phyloP scores from a whole-genome alignment of 306 rosid species.

The Ziziphus jujuba region DNA sequence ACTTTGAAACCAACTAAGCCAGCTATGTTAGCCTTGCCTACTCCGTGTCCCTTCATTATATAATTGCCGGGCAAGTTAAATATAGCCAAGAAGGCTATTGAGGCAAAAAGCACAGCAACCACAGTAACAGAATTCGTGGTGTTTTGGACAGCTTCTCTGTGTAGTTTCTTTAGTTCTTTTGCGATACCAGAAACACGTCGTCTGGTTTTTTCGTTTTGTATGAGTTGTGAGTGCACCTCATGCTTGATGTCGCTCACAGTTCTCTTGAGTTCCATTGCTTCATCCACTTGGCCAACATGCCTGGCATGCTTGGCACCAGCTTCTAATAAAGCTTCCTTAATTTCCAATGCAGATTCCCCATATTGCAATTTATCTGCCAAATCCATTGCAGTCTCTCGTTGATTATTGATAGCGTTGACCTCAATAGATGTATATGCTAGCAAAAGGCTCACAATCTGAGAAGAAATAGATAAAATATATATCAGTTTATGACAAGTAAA shows the following conservation, averaged over 20 bases:
- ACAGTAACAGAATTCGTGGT: conserved; percentile 83
- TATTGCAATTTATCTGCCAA: conserved; percentile 81
- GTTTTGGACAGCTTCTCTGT: conserved; percentile 90
- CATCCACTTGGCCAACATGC: conserved; percentile 77
- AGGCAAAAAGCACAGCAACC: conserved; percentile 91
- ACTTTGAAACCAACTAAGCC: conserved; percentile 56
- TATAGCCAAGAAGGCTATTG: conserved; percentile 92
- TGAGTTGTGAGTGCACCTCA: conserved; percentile 83
- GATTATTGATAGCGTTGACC: conserved; percentile 75
- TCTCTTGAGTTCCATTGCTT: conserved; percentile 90
- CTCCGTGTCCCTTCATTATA: conserved; percentile 10
- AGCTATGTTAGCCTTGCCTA: conserved; percentile 70
- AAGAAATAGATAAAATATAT: conserved; percentile 18
- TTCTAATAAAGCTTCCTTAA: conserved; percentile 64
- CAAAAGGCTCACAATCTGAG: conserved; percentile 68
- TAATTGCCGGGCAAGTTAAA: conserved; percentile 97
- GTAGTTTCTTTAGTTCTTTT: conserved; percentile 88
- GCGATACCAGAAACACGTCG: conserved; percentile 90
- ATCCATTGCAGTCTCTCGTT: conserved; percentile 84
- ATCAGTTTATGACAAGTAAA: conserved; percentile 18
- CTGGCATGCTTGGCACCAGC: conserved; percentile 88
- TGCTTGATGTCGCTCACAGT: conserved; percentile 95
- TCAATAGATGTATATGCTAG: conserved; percentile 58
- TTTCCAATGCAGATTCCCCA: conserved; percentile 71
- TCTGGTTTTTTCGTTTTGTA: conserved; percentile 78